phyloP scores from a whole-genome alignment of 2,329 filamentous ascomycete species.

The Hypoxylon sp. region DNA sequence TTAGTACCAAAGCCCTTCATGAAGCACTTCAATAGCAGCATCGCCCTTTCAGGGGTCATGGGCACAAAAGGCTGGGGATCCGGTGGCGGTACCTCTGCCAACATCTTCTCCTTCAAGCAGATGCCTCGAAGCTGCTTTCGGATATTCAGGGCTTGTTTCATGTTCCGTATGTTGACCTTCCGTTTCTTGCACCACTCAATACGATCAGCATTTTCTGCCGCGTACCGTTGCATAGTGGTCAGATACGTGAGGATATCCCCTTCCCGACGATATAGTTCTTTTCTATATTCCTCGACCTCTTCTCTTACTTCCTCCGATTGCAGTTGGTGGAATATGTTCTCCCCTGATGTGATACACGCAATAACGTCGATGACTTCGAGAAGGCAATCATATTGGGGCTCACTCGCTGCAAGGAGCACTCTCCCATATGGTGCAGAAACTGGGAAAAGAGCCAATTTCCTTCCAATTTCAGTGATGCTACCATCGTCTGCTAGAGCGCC shows the following conservation, averaged over 20 bases:
- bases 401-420: slow-evolving; percentile 83
- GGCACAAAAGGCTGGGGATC: slow-evolving; percentile 70
- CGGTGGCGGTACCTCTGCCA: slow-evolving; percentile 59
- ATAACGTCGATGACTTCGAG: slow-evolving; percentile 88
- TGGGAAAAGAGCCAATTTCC: slow-evolving; percentile 84
- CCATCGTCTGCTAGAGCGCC: slow-evolving; percentile 80
- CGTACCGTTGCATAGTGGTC: slow-evolving; percentile 72
- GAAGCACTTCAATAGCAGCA: slow-evolving; percentile 70
- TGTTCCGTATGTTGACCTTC: slow-evolving; percentile 69
- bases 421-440: slow-evolving; percentile 84
- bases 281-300: slow-evolving; percentile 65
- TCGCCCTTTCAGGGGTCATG: slow-evolving; percentile 65
- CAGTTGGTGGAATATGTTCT: slow-evolving; percentile 72
- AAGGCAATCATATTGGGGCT: slow-evolving; percentile 77
- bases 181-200: slow-evolving; percentile 69
- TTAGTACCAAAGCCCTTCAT: slow-evolving; percentile 70
- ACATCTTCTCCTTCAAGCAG: slow-evolving; percentile 65
- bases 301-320: slow-evolving; percentile 69
- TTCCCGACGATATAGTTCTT: slow-evolving; percentile 70
- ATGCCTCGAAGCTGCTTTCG: slow-evolving; percentile 70
- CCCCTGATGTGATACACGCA: slow-evolving; percentile 71
- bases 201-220: slow-evolving; percentile 67
- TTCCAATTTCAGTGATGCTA: slow-evolving; percentile 78
- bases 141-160: slow-evolving; percentile 72
- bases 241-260: slow-evolving; percentile 75